phyloP scores from a whole-genome alignment of 2,329 filamentous ascomycete species.

The Fusarium verrucosum region DNA sequence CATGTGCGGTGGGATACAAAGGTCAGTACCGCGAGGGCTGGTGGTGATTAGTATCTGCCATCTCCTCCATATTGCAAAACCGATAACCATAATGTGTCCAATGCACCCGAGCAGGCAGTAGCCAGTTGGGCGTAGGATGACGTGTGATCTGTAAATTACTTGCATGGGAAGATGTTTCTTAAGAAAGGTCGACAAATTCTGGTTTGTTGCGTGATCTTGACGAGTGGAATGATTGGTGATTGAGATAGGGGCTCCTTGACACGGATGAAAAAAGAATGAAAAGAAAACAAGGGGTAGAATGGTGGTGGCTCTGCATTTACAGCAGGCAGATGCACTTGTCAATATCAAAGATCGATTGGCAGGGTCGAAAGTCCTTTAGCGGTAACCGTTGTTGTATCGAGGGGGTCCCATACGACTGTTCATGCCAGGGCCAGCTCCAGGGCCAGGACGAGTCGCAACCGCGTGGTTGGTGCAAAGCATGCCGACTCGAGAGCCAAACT shows the following conservation, averaged over 20 bases:
- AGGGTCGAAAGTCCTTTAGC: conserved; percentile 50
- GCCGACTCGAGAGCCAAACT: conserved; percentile 96
- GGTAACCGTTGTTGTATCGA: conserved; percentile 68
- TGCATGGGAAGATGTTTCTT: conserved; percentile 61
- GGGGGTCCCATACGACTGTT: conserved; percentile 65
- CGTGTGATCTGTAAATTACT: conserved; percentile 63
- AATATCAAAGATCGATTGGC: not conserved
- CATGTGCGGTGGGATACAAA: conserved; percentile 42
- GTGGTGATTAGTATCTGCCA: conserved; percentile 45
- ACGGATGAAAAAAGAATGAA: conserved; percentile 43
- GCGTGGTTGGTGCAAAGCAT: conserved; percentile 99
- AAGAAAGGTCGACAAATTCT: conserved; percentile 58
- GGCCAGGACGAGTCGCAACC: conserved; percentile 86
- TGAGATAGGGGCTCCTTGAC: conserved; percentile 43
- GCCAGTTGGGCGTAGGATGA: conserved; percentile 65
- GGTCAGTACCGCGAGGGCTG: conserved; percentile 23
- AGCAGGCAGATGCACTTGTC: conserved; percentile 1
- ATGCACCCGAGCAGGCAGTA: conserved; percentile 62
- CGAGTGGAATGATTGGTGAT: conserved; percentile 46
- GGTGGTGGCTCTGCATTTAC: conserved; percentile 3
- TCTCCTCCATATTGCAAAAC: conserved; percentile 63
- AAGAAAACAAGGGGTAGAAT: conserved; percentile 27
- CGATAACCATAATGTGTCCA: conserved; percentile 71
- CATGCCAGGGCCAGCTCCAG: conserved; percentile 76
- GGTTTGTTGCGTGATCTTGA: conserved; percentile 51